phyloP scores from a whole-genome alignment of 148 eudicot genomes.

The Euryodendron excelsum region DNA sequence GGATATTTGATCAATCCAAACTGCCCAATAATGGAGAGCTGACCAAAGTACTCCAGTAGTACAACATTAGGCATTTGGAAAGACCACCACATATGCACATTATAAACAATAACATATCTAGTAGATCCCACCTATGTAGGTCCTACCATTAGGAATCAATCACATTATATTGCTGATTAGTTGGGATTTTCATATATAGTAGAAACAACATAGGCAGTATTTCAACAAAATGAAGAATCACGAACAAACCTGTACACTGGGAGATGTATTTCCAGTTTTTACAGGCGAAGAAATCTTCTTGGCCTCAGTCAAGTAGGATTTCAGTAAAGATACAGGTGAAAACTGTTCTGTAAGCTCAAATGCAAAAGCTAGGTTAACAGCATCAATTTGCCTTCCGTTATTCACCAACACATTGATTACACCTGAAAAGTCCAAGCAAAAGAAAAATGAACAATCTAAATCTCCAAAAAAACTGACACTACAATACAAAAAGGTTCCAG shows the following conservation, averaged over 20 bases:
- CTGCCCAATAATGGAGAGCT: not conserved
- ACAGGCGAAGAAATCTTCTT: conserved; percentile 55
- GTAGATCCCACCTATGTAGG: not conserved
- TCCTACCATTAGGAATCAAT: not conserved
- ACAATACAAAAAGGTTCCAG: not conserved
- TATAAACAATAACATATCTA: not conserved
- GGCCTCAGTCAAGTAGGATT: conserved; percentile 79
- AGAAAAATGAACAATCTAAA: conserved; percentile 13
- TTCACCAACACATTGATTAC: conserved; percentile 81
- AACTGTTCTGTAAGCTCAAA: conserved; percentile 87
- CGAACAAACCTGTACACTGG: conserved; percentile 59
- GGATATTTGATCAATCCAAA: not conserved
- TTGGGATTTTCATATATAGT: not conserved
- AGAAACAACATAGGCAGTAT: not conserved
- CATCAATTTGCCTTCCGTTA: conserved; percentile 92
- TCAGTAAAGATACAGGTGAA: conserved; percentile 72
- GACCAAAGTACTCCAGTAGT: no score
- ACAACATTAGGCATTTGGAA: not conserved
- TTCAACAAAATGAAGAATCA: not conserved
- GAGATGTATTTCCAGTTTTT: conserved; percentile 66
- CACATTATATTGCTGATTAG: not conserved
- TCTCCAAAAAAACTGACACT: not conserved
- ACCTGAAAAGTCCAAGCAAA: conserved; percentile 43
- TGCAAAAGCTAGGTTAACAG: conserved; percentile 92
- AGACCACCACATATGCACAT: not conserved